Evolutionary conservation across 306 rosid species (phyloP).

Genomic region (Quillaja saponaria): DNA sequence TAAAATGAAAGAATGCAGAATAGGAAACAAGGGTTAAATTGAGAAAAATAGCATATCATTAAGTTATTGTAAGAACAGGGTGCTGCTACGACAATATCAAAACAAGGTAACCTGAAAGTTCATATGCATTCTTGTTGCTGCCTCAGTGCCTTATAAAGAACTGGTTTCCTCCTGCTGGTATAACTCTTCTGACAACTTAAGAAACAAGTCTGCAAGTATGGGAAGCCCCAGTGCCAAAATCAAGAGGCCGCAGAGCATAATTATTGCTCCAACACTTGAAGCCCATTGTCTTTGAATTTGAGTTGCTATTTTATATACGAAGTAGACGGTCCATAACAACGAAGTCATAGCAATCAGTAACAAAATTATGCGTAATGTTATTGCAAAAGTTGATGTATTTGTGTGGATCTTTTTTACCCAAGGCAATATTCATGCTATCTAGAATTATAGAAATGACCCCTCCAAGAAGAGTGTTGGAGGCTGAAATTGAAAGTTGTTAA

Average conservation of each 20-base stretch:
- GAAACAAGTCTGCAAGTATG: conserved; percentile 48
- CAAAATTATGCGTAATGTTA: conserved; percentile 25
- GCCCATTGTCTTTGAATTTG: conserved; percentile 33
- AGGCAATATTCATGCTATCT: conserved; percentile 24
- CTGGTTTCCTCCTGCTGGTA: conserved; percentile 34
- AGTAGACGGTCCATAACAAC: conserved; percentile 41
- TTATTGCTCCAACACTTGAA: conserved; percentile 42
- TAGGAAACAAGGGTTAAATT: conserved; percentile 2
- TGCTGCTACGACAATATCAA: not conserved
- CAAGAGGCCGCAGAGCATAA: conserved; percentile 52
- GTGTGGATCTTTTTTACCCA: conserved; percentile 24
- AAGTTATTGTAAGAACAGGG: not conserved
- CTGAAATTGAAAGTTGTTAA: too few relatives aligned
- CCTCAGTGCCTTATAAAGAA: conserved; percentile 30
- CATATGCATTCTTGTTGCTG: conserved; percentile 11
- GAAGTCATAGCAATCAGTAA: conserved; percentile 36
- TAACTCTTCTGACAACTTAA: conserved; percentile 44
- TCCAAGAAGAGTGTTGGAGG: too few relatives aligned
- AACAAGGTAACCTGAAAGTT: conserved; percentile 8
- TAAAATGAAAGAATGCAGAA: not conserved
- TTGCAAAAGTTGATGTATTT: conserved; percentile 14
- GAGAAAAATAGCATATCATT: conserved; percentile 10
- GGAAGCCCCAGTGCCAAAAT: conserved; percentile 53
- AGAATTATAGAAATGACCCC: conserved; percentile 2
- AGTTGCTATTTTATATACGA: conserved; percentile 38